Evolutionary conservation across 2,329 filamentous ascomycete species (phyloP).

Genomic region (Pseudogymnoascus sp.): DNA sequence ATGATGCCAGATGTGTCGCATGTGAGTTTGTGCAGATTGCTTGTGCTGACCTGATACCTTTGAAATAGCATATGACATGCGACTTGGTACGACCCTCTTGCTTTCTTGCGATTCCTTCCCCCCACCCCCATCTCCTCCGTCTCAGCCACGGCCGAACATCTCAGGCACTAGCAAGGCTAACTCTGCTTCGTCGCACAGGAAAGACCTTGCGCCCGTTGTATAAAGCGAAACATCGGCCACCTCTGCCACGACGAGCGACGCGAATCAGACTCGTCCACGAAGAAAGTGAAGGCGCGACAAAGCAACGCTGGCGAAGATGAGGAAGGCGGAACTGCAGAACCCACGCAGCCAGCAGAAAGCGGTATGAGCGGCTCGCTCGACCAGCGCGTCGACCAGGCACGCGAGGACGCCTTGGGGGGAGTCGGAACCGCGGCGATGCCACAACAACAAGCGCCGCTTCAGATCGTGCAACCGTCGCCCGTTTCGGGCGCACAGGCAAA

Average conservation of each 20-base stretch:
- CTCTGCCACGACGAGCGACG: constrained; percentile 96
- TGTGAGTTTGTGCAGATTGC: constrained; percentile 27
- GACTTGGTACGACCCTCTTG: constrained; percentile 60
- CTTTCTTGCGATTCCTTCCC: constrained; percentile 15
- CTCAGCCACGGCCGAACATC: constrained; percentile 25
- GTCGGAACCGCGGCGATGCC: constrained; percentile 23
- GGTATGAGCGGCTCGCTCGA: constrained; percentile 50
- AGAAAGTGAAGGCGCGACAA: constrained; percentile 66
- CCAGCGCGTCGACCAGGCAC: constrained; percentile 43
- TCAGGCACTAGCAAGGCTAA: constrained; percentile 27
- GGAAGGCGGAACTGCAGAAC: constrained; percentile 47
- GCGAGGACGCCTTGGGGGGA: constrained; percentile 31
- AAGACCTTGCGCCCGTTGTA: constrained; percentile 91
- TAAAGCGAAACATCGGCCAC: constrained; percentile 97
- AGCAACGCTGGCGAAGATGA: constrained; percentile 53
- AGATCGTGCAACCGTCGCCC: constrained; percentile 65
- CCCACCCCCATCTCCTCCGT: constrained; percentile 20
- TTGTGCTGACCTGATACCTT: constrained; percentile 30
- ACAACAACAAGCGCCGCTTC: constrained; percentile 47
- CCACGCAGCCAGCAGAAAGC: constrained; percentile 39
- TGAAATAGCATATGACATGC: constrained; percentile 76
- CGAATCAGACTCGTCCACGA: constrained; percentile 59
- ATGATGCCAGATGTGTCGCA: constrained; percentile 21
- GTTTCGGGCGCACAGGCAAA: constrained; percentile 59
- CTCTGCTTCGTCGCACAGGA: constrained; percentile 49